Evolutionary conservation across 495 filamentous ascomycete genomes (phyloP).

Genomic region (Penicillium ucsense): DNA sequence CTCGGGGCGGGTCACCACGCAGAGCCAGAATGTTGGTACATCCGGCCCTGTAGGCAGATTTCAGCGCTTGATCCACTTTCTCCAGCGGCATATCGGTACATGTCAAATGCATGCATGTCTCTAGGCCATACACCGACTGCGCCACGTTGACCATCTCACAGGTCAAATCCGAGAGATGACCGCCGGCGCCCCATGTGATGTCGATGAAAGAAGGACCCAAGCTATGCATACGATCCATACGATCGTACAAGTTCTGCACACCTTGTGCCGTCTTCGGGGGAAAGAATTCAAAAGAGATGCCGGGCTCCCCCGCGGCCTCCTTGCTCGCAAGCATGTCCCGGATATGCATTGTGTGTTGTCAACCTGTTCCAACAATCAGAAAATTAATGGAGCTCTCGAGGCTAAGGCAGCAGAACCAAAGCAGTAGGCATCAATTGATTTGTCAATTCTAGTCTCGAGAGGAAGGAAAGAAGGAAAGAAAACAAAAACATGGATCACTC

Average conservation of each 20-base stretch:
- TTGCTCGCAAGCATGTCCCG: constrained; percentile 82
- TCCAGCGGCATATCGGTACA: constrained; percentile 95
- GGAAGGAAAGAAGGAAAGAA: no score
- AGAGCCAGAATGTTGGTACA: constrained; percentile 97
- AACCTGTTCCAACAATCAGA: constrained; percentile 1
- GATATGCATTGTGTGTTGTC: constrained; percentile 61
- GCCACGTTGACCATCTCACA: constrained; percentile 97
- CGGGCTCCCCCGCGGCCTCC: constrained; percentile 61
- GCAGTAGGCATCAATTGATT: no score
- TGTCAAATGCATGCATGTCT: constrained; percentile 98
- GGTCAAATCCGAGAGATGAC: constrained; percentile 79
- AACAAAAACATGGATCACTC: background rate
- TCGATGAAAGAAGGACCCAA: constrained; percentile 94
- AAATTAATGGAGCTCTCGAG: background rate
- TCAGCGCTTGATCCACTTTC: constrained; percentile 81
- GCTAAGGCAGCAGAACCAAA: no score
- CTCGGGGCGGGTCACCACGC: constrained; percentile 88
- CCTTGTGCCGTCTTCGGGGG: constrained; percentile 97
- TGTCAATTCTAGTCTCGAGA: background rate
- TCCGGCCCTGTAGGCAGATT: constrained; percentile 83
- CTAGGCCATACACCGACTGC: constrained; percentile 90
- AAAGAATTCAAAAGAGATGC: constrained; percentile 99
- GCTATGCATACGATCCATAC: constrained; percentile 97
- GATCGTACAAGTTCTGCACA: constrained; percentile 98
- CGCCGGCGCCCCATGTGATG: constrained; percentile 97